Percentiles rank a stretch among this genome's conserved stretches.
These are phyloP conservation scores for Lyophyllum shimeji DNA, from an alignment of 768 basidiomycete species.

Conservation along the genomic window DNA sequence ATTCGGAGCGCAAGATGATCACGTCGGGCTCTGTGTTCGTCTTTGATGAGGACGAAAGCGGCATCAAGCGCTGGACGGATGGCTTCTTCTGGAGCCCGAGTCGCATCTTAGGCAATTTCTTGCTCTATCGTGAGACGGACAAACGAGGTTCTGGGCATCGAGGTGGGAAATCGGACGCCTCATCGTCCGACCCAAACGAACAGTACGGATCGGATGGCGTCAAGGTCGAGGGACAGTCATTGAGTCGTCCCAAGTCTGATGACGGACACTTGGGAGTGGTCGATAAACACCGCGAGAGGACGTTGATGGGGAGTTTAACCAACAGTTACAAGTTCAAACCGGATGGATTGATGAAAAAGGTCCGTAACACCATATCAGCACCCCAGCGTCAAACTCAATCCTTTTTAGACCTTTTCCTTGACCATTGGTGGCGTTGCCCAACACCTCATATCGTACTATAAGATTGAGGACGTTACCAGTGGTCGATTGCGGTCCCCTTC, in stretches of 20 bases:
- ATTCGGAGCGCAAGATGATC: constrained; percentile 91
- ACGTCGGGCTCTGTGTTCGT: constrained; percentile 93
- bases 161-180: constrained; percentile 39
- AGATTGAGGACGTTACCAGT: constrained; percentile 84
- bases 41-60: constrained; percentile 95
- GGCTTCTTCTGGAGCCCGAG: constrained; percentile 96
- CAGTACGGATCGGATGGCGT: constrained; percentile 24
- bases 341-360: constrained; percentile 97
- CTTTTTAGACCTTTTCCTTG: constrained; percentile 82
- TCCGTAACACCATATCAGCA: constrained; percentile 31
- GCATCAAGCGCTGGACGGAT: constrained; percentile 98
- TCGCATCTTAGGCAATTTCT: constrained; percentile 90
- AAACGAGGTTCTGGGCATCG: constrained; percentile 71
- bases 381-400: constrained; percentile 7
- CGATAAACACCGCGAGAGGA: constrained; percentile 77
- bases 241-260: constrained; percentile 66
- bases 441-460: constrained; percentile 95
- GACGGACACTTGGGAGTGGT: constrained; percentile 41
- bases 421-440: constrained; percentile 83
- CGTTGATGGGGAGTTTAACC: constrained; percentile 86
- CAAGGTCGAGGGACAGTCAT: constrained; percentile 41
- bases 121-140: constrained; percentile 94
- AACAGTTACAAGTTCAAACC: constrained; percentile 92
- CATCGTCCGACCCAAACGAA: constrained; percentile 38
- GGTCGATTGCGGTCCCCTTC: constrained; percentile 89